Evolutionary conservation across 2,329 filamentous ascomycete genomes (phyloP).

Genomic region (Penicillium oxalicum): DNA sequence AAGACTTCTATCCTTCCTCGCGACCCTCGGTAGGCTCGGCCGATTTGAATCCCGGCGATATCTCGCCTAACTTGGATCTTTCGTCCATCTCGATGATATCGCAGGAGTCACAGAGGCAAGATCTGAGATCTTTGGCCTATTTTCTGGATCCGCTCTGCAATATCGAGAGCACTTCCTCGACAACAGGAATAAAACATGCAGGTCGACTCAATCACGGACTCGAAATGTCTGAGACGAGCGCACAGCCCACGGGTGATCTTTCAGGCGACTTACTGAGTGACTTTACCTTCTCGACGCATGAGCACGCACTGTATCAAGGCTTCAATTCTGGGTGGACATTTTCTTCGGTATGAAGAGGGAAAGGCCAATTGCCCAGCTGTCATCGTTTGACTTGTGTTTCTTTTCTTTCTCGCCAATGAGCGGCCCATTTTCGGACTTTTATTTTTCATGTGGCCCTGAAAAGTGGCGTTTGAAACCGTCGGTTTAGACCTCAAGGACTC

Average conservation of each 20-base stretch:
- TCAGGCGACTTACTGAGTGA: constrained; percentile 22
- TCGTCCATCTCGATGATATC: constrained; percentile 3
- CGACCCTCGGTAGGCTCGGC: constrained; percentile 14
- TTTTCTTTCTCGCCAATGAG: background rate
- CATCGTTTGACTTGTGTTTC: background rate
- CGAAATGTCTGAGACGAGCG: constrained; percentile 7
- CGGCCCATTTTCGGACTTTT: no score
- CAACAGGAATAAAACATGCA: constrained; percentile 14
- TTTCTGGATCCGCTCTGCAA: constrained; percentile 17
- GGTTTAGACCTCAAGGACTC: no score
- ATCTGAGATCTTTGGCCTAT: constrained; percentile 21
- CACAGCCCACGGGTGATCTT: constrained; percentile 16
- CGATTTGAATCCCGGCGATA: constrained; percentile 13
- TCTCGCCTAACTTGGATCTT: constrained; percentile 12
- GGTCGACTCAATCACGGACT: constrained; percentile 11
- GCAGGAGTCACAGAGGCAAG: constrained; percentile 5
- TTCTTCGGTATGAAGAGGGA: constrained; percentile 5
- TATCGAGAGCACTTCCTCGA: constrained; percentile 5
- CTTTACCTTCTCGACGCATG: constrained; percentile 22
- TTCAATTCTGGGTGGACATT: constrained; percentile 20
- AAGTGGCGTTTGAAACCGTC: no score
- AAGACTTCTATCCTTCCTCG: constrained; percentile 16
- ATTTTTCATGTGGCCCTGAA: no score
- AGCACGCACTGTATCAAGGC: constrained; percentile 14
- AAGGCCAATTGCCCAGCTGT: background rate